Evolutionary conservation across 192 early-diverging fungal species (phyloP).

Genomic region (Powellomyces hirtus): DNA sequence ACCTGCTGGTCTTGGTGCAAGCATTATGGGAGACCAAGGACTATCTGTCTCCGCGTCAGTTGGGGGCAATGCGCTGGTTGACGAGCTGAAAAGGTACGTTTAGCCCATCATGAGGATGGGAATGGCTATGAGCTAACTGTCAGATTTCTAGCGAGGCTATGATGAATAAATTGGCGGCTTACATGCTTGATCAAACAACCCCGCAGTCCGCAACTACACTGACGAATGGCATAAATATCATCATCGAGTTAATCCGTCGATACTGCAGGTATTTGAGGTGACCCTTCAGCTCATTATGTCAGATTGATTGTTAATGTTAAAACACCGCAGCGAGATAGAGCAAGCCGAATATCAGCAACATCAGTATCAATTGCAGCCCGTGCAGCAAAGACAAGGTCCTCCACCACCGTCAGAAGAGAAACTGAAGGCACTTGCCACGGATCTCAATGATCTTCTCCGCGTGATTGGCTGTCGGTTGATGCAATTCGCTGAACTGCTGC

Average conservation of each 20-base stretch:
- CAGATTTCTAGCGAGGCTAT: slow-evolving; percentile 63
- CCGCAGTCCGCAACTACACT: slow-evolving; percentile 83
- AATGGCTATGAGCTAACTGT: neutral
- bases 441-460: slow-evolving; percentile 87
- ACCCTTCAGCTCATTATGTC: neutral
- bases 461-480: slow-evolving; percentile 75
- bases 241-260: slow-evolving; percentile 96
- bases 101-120: neutral
- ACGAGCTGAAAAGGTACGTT: slow-evolving; percentile 48
- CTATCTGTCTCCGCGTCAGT: slow-evolving; percentile 13
- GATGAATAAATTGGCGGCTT: slow-evolving; percentile 73
- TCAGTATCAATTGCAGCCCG: slow-evolving; percentile 47
- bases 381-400: slow-evolving; percentile 26
- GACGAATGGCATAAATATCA: slow-evolving; percentile 91
- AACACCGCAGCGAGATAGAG: slow-evolving; percentile 51
- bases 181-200: slow-evolving; percentile 79
- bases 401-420: slow-evolving; percentile 49
- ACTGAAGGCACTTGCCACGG: slow-evolving; percentile 55
- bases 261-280: slow-evolving; percentile 74
- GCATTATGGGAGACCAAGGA: slow-evolving; percentile 16
- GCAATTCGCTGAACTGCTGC: slow-evolving; percentile 76
- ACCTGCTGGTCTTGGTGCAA: slow-evolving; percentile 12
- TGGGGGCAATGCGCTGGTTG: slow-evolving; percentile 51
- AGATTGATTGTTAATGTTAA: neutral
- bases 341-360: slow-evolving; percentile 60